Evolutionary conservation across 176 grass and related monocot species (phyloP), one percentile per base, ranked within the genome.

Genomic region (Zoysia japonica): DNA sequence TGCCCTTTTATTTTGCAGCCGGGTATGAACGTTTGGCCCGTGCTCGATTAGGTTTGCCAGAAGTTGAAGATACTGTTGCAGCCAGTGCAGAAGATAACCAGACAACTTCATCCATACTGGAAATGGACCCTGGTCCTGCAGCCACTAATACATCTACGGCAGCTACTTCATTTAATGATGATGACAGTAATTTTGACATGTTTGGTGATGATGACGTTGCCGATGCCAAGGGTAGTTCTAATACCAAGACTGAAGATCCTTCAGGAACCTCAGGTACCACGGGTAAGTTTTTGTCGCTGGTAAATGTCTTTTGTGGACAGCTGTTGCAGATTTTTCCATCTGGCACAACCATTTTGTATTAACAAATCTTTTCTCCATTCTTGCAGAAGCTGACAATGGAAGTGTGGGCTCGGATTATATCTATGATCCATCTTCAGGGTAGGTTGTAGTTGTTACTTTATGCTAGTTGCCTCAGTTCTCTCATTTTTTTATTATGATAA

Each of bases 341-440:
- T 28, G 28, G 28, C 28, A 28, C 28, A 57, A 57, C 54, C 54
- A 52, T 82, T 63, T 55, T 44, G 75, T 20, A 47, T 44, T 85
- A 40, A 47, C 35, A 70, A 64, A 49, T 75, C 20, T 53, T 80
- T 47, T 65, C 77, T 28, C 38, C 28, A 51, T 62, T 67, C 28
- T 69, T 92, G 83, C 85, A 97, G 94, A 90, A 86, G 71, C 56
- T 72, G 43, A 61, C 51, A 87, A 89, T 88, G 87, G 81, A 88
- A 84, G 40, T 11, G 35, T 68, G 35, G 77, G 69, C 28, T 89
- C 92, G 28, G 92, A 99, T 91, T 99, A 99, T 84, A 84, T 87
- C 39, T 99, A 86, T 38, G 92, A 99, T 89, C 63, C 82, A 48
- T 79, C 85, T 28, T 99, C 96, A 78, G 96, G 92, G 96, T 99